These are phyloP conservation scores for Penicillium sp. DNA, from an alignment of 2,329 filamentous ascomycete genomes.

Conservation along the genomic window DNA sequence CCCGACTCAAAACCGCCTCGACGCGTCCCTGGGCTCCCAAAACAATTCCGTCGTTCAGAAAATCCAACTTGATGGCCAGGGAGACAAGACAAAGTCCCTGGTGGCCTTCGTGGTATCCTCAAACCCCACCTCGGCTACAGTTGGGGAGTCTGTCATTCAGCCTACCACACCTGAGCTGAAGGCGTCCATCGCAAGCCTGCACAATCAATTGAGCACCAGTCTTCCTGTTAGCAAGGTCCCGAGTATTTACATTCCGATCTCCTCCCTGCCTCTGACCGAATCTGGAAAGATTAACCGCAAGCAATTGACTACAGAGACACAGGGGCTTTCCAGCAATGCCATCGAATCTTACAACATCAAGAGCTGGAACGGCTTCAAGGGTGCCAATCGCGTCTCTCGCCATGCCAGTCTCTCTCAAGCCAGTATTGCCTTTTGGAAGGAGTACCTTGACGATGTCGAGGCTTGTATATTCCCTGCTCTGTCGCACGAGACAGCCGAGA, in stretches of 20 bases:
- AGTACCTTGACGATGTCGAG: conserved; percentile 47
- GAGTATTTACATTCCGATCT: conserved; percentile 35
- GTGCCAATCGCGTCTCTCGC: conserved; percentile 10
- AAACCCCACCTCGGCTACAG: not conserved
- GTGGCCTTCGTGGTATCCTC: conserved; percentile 25
- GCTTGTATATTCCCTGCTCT: conserved; percentile 49
- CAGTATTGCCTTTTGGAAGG: conserved; percentile 49
- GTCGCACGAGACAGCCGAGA: conserved; percentile 9
- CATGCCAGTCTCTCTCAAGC: conserved; percentile 23
- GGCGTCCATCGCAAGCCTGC: conserved; percentile 14
- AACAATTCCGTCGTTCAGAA: conserved; percentile 22
- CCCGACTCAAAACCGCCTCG: conserved; percentile 17
- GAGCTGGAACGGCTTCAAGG: conserved; percentile 16
- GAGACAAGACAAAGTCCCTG: not conserved
- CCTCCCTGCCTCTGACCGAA: conserved; percentile 32
- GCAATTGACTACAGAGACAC: conserved; percentile 16
- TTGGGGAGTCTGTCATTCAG: conserved; percentile 10
- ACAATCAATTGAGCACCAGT: conserved; percentile 23
- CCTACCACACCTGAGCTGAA: conserved; percentile 17
- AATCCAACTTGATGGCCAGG: conserved; percentile 7
- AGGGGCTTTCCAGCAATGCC: conserved; percentile 9
- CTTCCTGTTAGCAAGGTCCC: conserved; percentile 40
- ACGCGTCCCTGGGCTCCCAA: conserved; percentile 15
- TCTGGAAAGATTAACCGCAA: conserved; percentile 37
- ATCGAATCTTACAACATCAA: conserved; percentile 22